These are phyloP conservation scores for Exophiala oligosperma DNA, from an alignment of 2,329 filamentous ascomycete genomes.

Conservation along the genomic window DNA sequence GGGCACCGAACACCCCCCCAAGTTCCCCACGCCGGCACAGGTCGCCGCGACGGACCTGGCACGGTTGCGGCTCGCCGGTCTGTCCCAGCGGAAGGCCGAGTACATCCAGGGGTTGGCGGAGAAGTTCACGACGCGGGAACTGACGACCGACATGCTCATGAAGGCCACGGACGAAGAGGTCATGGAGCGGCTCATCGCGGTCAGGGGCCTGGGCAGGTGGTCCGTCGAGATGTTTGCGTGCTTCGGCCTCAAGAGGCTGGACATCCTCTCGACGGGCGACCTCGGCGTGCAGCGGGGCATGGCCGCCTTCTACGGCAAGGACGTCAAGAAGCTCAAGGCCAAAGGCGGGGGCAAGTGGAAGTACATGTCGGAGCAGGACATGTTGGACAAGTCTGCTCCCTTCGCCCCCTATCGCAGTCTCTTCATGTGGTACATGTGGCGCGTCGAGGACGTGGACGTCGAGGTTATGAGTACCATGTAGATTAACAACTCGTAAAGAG, in stretches of 20 bases:
- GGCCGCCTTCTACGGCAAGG: conserved; percentile 79
- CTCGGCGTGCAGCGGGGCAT: conserved; percentile 92
- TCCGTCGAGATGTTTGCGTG: conserved; percentile 97
- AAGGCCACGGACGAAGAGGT: conserved; percentile 83
- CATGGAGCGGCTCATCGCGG: conserved; percentile 76
- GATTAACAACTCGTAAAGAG: neutral
- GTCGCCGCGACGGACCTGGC: conserved; percentile 66
- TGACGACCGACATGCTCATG: conserved; percentile 74
- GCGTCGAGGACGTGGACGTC: conserved; percentile 72
- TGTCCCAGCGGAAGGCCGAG: conserved; percentile 93
- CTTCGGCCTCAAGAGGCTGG: conserved; percentile 90
- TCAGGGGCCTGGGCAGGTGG: conserved; percentile 85
- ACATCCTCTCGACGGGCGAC: conserved; percentile 91
- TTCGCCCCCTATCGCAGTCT: conserved; percentile 87
- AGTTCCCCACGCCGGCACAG: conserved; percentile 74
- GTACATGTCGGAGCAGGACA: conserved; percentile 93
- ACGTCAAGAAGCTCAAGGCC: conserved; percentile 79
- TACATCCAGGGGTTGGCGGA: conserved; percentile 84
- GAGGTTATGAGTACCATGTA: conserved; percentile 20
- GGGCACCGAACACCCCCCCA: conserved; percentile 28
- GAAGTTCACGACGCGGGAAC: conserved; percentile 74
- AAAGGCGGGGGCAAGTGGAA: conserved; percentile 90
- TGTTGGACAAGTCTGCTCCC: conserved; percentile 75
- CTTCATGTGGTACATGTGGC: conserved; percentile 99
- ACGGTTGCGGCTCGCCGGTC: conserved; percentile 75